Evolutionary conservation across 768 basidiomycete species (phyloP).

Genomic region (Heimioporus sp.): DNA sequence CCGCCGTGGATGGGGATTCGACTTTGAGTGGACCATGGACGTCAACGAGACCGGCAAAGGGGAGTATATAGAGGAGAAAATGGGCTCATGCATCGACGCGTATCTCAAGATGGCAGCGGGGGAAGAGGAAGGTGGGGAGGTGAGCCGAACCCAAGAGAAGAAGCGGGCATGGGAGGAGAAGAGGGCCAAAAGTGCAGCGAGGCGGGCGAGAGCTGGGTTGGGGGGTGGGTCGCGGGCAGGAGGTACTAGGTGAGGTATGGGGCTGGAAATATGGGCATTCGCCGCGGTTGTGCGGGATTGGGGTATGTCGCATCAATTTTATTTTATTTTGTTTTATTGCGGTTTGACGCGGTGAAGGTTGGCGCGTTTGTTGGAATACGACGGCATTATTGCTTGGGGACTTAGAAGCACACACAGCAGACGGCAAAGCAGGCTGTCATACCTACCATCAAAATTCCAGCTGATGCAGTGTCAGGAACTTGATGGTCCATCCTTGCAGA

Average conservation of each 20-base stretch:
- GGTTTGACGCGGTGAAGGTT: background rate
- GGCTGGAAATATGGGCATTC: no score
- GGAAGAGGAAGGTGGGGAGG: conserved; percentile 50
- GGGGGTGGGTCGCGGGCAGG: background rate
- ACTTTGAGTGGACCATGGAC: conserved; percentile 65
- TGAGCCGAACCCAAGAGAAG: conserved; percentile 72
- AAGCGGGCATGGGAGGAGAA: conserved; percentile 49
- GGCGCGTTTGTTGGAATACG: no score
- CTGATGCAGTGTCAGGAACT: no score
- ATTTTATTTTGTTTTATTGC: background rate
- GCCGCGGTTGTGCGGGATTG: no score
- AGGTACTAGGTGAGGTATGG: background rate
- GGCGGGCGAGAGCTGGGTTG: conserved; percentile 24
- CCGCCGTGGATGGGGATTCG: conserved; percentile 80
- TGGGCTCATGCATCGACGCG: conserved; percentile 67
- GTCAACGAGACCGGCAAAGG: conserved; percentile 5
- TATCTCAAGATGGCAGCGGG: conserved; percentile 48
- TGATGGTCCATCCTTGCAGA: no score
- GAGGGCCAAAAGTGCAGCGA: conserved; percentile 36
- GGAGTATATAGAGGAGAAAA: conserved; percentile 53
- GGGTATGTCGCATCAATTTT: background rate
- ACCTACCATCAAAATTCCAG: no score
- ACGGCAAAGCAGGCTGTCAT: no score
- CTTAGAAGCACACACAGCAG: no score
- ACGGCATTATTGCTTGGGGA: no score